These are phyloP conservation scores for Zizania palustris DNA, from an alignment of 202 grass and related monocot genomes.

Conservation along the genomic window DNA sequence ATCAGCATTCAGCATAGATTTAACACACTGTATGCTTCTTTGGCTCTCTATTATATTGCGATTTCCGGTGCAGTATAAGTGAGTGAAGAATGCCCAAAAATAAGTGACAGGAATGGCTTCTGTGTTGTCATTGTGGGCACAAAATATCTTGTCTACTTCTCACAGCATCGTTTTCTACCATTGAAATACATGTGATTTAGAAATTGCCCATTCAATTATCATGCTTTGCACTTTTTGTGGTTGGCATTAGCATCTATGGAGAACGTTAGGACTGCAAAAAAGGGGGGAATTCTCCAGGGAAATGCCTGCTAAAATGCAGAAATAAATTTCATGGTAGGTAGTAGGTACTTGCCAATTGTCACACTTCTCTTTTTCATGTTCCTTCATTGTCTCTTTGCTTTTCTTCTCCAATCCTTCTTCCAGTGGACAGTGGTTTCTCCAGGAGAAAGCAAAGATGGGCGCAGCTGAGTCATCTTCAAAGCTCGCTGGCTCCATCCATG, in stretches of 20 bases:
- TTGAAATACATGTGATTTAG: constrained; percentile 37
- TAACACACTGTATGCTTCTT: neutral
- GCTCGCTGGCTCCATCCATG: constrained; percentile 41
- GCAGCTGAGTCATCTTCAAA: constrained; percentile 48
- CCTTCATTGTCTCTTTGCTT: constrained; percentile 18
- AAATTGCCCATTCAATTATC: constrained; percentile 9
- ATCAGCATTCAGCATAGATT: neutral
- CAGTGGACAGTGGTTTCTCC: neutral
- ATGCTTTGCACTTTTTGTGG: constrained; percentile 24
- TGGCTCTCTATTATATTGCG: neutral
- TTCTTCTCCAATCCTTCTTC: constrained; percentile 34
- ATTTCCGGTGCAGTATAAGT: neutral
- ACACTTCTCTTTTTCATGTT: constrained; percentile 4
- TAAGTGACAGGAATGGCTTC: neutral
- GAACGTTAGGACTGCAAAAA: constrained; percentile 40
- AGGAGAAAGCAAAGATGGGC: constrained; percentile 42
- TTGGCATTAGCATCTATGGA: constrained; percentile 20
- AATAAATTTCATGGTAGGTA: constrained; percentile 26
- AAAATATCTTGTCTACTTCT: constrained; percentile 15
- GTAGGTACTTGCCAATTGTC: constrained; percentile 14
- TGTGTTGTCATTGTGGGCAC: constrained; percentile 1
- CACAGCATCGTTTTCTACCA: constrained; percentile 10
- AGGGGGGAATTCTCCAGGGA: neutral
- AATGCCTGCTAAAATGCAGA: neutral
- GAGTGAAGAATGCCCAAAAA: neutral